phyloP scores from a whole-genome alignment of 148 eudicot species.

The Beta vulgaris region DNA sequence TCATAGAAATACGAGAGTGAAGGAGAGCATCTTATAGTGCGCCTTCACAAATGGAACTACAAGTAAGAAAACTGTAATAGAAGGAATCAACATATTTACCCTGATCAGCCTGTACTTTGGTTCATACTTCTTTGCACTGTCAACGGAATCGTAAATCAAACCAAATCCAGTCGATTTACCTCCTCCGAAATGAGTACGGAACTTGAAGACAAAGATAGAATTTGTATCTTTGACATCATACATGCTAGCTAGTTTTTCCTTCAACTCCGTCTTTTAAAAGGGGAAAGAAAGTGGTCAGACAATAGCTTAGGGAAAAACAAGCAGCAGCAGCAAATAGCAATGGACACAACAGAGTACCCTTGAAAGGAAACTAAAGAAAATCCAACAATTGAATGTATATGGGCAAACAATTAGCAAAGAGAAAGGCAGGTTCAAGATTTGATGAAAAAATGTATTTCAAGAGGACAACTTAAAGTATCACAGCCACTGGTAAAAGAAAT shows the following conservation, averaged over 20 bases:
- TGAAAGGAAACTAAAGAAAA: background rate
- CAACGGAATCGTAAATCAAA: conserved; percentile 72
- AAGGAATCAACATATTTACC: conserved; percentile 34
- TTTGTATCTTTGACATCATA: conserved; percentile 66
- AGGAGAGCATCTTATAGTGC: background rate
- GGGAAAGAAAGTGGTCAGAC: background rate
- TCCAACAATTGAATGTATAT: background rate
- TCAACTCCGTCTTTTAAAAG: conserved; percentile 54
- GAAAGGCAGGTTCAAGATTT: too few species aligned
- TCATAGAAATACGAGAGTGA: background rate
- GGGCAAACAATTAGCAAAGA: background rate
- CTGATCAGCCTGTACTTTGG: conserved; percentile 87
- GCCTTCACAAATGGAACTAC: background rate
- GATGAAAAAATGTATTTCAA: background rate
- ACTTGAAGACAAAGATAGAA: conserved; percentile 74
- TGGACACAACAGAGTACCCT: too few species aligned
- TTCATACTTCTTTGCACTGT: conserved; percentile 75
- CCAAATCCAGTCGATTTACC: conserved; percentile 87
- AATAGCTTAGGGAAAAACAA: background rate
- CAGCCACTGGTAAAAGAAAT: background rate
- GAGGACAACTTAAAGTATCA: background rate
- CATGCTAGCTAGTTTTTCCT: conserved; percentile 67
- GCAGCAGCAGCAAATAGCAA: background rate
- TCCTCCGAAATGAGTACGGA: conserved; percentile 84
- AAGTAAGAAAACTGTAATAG: background rate